Evolutionary conservation across 257 asterid genomes (phyloP).

Genomic region (Buddleja alternifolia): DNA sequence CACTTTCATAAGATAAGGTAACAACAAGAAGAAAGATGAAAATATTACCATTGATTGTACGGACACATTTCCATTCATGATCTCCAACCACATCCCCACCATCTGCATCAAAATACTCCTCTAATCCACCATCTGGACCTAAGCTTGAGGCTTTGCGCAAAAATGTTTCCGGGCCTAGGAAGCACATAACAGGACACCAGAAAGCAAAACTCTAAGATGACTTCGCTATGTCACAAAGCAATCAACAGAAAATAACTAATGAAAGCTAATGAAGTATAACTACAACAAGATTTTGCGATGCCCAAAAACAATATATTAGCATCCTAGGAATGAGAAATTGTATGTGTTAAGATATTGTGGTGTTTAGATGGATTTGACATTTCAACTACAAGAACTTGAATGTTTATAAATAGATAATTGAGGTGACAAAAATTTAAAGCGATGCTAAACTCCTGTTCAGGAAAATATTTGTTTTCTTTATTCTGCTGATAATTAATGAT

Average conservation of each 20-base stretch:
- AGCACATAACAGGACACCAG: conserved; percentile 14
- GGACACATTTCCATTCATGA: conserved; percentile 69
- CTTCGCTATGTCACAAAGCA: background rate
- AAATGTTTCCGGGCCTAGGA: conserved; percentile 56
- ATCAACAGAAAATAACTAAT: background rate
- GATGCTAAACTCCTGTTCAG: background rate
- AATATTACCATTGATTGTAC: conserved; percentile 62
- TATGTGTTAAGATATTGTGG: too few species aligned
- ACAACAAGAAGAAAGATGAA: too few species aligned
- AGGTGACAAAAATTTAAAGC: background rate
- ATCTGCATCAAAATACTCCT: conserved; percentile 49
- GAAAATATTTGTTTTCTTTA: background rate
- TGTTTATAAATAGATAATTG: background rate
- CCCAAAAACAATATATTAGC: too few species aligned
- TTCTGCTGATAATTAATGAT: background rate
- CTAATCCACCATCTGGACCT: conserved; percentile 35
- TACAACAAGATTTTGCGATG: too few species aligned
- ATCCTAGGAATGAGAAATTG: too few species aligned
- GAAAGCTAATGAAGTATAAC: background rate
- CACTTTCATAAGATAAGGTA: too few species aligned
- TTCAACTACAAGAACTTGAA: background rate
- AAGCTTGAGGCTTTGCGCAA: conserved; percentile 53
- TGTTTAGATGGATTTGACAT: background rate
- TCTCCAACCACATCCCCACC: conserved; percentile 61
- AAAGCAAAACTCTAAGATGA: too few species aligned